Conservation (phyloP, 1,284 basidiomycete species). For the Boletus hoseneyae region DNA sequence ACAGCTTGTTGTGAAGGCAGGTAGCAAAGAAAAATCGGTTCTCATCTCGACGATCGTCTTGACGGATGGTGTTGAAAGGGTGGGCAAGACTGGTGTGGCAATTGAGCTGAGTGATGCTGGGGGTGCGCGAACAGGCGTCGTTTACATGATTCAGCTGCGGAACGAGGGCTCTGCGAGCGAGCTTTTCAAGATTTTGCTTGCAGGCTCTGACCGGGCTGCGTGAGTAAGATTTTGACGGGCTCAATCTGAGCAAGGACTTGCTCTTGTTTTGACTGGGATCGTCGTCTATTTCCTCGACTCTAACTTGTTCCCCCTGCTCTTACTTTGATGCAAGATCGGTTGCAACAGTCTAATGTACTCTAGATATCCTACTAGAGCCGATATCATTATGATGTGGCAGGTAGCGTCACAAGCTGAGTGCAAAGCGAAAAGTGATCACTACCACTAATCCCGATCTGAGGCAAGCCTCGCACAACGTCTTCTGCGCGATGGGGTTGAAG, state of each 20-base stretch:
- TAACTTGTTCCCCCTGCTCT: neutral
- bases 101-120: conserved; percentile 87
- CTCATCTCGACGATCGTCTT: conserved; percentile 95
- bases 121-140: conserved; percentile 88
- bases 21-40: conserved; percentile 72
- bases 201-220: conserved; percentile 72
- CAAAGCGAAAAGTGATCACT: conserved; percentile 87
- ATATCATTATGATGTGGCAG: conserved; percentile 13
- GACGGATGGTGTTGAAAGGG: conserved; percentile 94
- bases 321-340: conserved; percentile 1
- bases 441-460: conserved; percentile 75
- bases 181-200: conserved; percentile 83
- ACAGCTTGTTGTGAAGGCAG: conserved; percentile 93
- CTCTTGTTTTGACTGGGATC: neutral
- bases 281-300: neutral
- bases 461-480: conserved; percentile 72
- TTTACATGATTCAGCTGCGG: conserved; percentile 96
- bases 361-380: conserved; percentile 14
- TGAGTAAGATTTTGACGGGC: neutral
- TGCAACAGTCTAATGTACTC: conserved; percentile 2
- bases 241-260: neutral
- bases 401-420: conserved; percentile 40
- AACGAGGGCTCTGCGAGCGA: conserved; percentile 86
- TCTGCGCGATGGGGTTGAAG: conserved; percentile 63
- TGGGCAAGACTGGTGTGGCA: conserved; percentile 96